These are phyloP conservation scores for Diaporthe sp. DNA, from an alignment of 2,329 filamentous ascomycete species.

Conservation along the genomic window DNA sequence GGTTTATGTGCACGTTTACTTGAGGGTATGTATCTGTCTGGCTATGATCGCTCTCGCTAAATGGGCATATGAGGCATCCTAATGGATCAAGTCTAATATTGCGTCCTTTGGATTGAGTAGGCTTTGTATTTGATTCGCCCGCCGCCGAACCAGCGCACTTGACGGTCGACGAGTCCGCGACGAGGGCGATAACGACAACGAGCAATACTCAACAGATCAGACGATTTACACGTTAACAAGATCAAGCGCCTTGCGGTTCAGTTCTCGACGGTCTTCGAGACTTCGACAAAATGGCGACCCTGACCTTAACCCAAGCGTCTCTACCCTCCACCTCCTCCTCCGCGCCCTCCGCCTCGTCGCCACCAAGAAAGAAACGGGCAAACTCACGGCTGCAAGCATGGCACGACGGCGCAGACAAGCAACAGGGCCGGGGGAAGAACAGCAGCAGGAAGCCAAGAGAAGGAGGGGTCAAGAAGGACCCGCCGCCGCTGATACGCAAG, in stretches of 20 bases:
- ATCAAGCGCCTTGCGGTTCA: neutral
- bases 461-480: constrained; percentile 9
- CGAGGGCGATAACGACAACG: neutral
- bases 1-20: constrained; percentile 32
- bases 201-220: neutral
- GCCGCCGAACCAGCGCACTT: constrained; percentile 20
- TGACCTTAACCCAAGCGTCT: neutral
- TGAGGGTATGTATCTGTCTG: constrained; percentile 13
- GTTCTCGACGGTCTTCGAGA: too few species aligned
- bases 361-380: neutral
- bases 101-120: neutral
- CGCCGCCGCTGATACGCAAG: constrained; percentile 29
- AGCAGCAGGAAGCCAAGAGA: neutral
- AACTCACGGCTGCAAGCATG: constrained; percentile 1
- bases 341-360: neutral
- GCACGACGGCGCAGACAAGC: constrained; percentile 18
- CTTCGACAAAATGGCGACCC: neutral
- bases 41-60: rapidly evolving
- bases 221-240: neutral
- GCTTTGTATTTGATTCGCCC: constrained; percentile 26
- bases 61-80: too few species aligned
- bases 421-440: neutral
- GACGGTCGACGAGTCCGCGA: neutral
- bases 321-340: neutral
- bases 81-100: neutral